These are phyloP conservation scores for Hibiscus trionum DNA, from an alignment of 345 rosid genomes.

Conservation along the genomic window DNA sequence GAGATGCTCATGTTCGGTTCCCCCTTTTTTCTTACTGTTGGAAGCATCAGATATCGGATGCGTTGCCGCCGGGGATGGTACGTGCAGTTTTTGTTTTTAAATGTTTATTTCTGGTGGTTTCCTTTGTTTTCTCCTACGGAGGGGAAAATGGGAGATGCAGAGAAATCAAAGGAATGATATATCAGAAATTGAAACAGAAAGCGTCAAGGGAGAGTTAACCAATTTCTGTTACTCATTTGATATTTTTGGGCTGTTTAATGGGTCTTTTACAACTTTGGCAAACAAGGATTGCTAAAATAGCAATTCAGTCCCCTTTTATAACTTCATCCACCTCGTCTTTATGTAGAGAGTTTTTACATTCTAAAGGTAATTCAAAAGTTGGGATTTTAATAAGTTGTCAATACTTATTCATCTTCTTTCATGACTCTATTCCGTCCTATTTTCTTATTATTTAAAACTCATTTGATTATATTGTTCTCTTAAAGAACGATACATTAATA, in stretches of 20 bases:
- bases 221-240: conserved; percentile 13
- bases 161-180: conserved; percentile 26
- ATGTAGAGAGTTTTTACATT: too few species aligned
- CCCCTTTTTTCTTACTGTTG: too few species aligned
- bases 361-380: too few species aligned
- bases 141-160: conserved; percentile 26
- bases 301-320: too few species aligned
- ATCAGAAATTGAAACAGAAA: background rate
- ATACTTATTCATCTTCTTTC: too few species aligned
- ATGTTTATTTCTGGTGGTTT: background rate
- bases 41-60: conserved; percentile 37
- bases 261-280: background rate
- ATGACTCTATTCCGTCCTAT: too few species aligned
- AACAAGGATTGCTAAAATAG: too few species aligned
- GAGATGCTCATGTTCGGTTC: conserved; percentile 14
- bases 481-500: too few species aligned
- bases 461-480: too few species aligned
- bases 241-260: conserved; percentile 8
- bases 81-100: conserved; percentile 10
- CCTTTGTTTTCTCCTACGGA: conserved; percentile 30
- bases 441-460: too few species aligned
- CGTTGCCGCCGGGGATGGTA: conserved; percentile 54
- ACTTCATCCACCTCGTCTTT: too few species aligned
- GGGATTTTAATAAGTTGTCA: too few species aligned
- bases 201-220: conserved; percentile 30